Evolutionary conservation across 2,329 filamentous ascomycete species (phyloP).

Genomic region (Alternaria rosae): DNA sequence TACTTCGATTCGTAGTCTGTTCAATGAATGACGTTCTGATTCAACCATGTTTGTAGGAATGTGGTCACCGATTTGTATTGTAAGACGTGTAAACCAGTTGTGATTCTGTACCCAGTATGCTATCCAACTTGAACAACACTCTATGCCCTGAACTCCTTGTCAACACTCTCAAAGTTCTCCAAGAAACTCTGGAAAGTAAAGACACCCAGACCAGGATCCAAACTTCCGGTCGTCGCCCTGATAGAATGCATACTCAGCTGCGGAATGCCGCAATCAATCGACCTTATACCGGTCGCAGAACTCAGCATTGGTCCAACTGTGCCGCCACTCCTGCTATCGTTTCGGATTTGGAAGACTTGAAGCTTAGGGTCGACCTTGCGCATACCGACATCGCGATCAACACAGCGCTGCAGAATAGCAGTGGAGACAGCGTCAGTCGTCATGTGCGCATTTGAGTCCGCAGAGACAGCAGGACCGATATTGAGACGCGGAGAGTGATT

Average conservation of each 20-base stretch:
- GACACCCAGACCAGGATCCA: slow-evolving; percentile 88
- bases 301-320: slow-evolving; percentile 95
- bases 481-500: slow-evolving; percentile 90
- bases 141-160: slow-evolving; percentile 71
- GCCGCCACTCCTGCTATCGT: slow-evolving; percentile 86
- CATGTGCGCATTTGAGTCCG: slow-evolving; percentile 93
- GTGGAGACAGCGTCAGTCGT: slow-evolving; percentile 90
- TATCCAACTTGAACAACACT: not conserved
- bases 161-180: slow-evolving; percentile 83
- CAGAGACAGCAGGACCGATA: slow-evolving; percentile 79
- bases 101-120: not conserved
- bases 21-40: not conserved
- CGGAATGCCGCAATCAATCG: slow-evolving; percentile 87
- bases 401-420: slow-evolving; percentile 79
- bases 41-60: not conserved
- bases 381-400: slow-evolving; percentile 64
- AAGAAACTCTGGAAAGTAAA: slow-evolving; percentile 90
- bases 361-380: slow-evolving; percentile 62
- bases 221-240: slow-evolving; percentile 81
- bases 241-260: slow-evolving; percentile 96
- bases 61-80: not conserved
- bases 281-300: slow-evolving; percentile 78
- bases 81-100: not conserved
- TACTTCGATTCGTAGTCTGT: slow-evolving; percentile 7
- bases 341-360: slow-evolving; percentile 94